Evolutionary conservation across 2,329 filamentous ascomycete species (phyloP).

Genomic region (Coniochaeta hoffmannii): DNA sequence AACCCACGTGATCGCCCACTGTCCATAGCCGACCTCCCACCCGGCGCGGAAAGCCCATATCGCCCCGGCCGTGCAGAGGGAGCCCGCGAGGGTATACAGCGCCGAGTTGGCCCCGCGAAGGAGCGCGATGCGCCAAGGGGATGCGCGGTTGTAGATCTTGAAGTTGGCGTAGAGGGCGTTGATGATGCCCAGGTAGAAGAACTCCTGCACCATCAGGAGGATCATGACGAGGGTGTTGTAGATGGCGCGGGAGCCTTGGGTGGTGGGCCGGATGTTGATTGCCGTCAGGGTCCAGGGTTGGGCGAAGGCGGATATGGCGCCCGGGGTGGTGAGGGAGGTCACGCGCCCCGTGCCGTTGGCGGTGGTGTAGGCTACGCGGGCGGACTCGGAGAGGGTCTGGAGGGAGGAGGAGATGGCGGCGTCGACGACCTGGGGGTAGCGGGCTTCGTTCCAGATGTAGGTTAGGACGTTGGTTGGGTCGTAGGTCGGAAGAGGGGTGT

Average conservation of each 20-base stretch:
- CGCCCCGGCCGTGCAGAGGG: slow-evolving; percentile 29
- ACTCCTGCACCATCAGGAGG: slow-evolving; percentile 37
- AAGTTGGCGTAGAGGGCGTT: slow-evolving; percentile 33
- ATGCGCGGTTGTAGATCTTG: slow-evolving; percentile 25
- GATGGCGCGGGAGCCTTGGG: slow-evolving; percentile 31
- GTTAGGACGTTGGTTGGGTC: slow-evolving; percentile 25
- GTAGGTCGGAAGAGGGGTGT: slow-evolving; percentile 23
- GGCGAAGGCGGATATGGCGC: slow-evolving; percentile 25
- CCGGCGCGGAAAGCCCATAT: slow-evolving; percentile 34
- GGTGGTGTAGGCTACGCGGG: slow-evolving; percentile 24
- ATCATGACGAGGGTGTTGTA: slow-evolving; percentile 37
- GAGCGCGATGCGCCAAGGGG: slow-evolving; percentile 20
- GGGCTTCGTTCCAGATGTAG: slow-evolving; percentile 36
- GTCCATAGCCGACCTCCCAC: slow-evolving; percentile 29
- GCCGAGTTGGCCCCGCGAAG: slow-evolving; percentile 26
- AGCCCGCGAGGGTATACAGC: slow-evolving; percentile 30
- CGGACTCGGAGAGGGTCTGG: slow-evolving; percentile 22
- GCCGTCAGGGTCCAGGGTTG: slow-evolving; percentile 27
- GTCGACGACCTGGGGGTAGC: slow-evolving; percentile 30
- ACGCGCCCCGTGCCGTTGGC: slow-evolving; percentile 19
- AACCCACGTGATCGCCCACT: slow-evolving; percentile 36
- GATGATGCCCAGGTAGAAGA: slow-evolving; percentile 37
- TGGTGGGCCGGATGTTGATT: slow-evolving; percentile 30
- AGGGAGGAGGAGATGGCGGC: slow-evolving; percentile 23
- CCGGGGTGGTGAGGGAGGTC: slow-evolving; percentile 14